Evolutionary conservation across 805 yeast genomes (phyloP), one percentile per base, ranked within the genome.

Genomic region (Lipomyces mesembrius): DNA sequence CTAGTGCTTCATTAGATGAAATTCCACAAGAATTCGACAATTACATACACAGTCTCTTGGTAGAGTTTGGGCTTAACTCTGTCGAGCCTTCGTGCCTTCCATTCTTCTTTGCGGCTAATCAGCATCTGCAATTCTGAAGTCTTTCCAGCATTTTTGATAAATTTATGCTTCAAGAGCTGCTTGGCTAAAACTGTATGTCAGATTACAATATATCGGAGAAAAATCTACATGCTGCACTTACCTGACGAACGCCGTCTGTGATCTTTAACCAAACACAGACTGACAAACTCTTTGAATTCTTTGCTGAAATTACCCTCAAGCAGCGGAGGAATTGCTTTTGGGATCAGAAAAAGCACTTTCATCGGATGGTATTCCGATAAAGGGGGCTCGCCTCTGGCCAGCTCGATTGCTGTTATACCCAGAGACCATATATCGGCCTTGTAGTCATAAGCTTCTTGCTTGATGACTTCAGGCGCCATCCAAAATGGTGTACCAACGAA

Each of bases 381-480:
- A 9, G 96, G 95, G 0, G 96, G 95, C 71, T 83, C 87, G 0
- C 93, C 92, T 37, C 82, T 82, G 12, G 89, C 88, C 68, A 90
- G 77, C 74, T 90, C 96, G 64, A 87, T 87, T 2, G 90, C 86
- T 46, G 94, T 89, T 67, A 91, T 89, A 0, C 94, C 95, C 66
- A 89, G 78, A 8, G 91, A 87, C 95, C 95, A 89, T 2, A 89
- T 83, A 76, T 89, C 95, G 0, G 94, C 93, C 61, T 85, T 83
- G 62, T 84, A 88, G n/a, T 87, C 85, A 71, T 87, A 85, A 68
- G 84, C 85, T 70, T 85, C 96, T 77, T 94, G 98, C 79, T 91
- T 84, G 52, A 94, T 94, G 39, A 94, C 99, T 77, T 94, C 99
- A 0, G 99, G 99, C 0, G 99, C 98, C 99, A 95, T 95, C 99